These are phyloP conservation scores for Tricholoma matsutake DNA, from an alignment of 768 basidiomycete species.

Conservation along the genomic window DNA sequence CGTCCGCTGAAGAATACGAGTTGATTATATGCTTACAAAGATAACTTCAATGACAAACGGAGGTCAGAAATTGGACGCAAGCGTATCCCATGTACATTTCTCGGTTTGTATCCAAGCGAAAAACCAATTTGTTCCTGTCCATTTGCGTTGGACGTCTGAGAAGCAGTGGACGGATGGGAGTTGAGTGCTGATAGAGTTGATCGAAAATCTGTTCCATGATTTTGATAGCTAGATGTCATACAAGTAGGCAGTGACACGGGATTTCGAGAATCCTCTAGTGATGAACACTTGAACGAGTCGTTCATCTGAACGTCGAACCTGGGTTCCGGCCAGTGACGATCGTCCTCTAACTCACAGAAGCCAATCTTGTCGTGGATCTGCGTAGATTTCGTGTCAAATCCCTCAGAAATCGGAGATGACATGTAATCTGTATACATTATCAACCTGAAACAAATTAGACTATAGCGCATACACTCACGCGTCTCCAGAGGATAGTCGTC, in stretches of 20 bases:
- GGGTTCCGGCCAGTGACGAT: background rate
- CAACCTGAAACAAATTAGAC: background rate
- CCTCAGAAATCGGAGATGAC: background rate
- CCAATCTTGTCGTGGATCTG: background rate
- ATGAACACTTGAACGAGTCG: background rate
- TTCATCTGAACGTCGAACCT: background rate
- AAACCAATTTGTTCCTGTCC: background rate
- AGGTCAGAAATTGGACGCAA: conserved; percentile 73
- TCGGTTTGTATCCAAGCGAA: conserved; percentile 24
- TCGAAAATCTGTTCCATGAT: background rate
- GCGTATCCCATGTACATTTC: conserved; percentile 42
- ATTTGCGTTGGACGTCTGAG: background rate
- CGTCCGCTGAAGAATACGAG: conserved; percentile 58
- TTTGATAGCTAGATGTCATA: background rate
- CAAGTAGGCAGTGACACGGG: background rate
- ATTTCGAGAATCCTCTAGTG: background rate
- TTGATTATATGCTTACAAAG: conserved; percentile 5
- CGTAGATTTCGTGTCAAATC: conserved; percentile 1
- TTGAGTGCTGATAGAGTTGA: background rate
- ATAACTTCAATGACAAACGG: conserved; percentile 41
- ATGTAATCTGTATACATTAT: background rate
- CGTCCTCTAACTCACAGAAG: background rate
- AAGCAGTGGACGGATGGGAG: background rate
- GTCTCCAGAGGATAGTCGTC: conserved; percentile 28
- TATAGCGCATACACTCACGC: conserved; percentile 37